Conservation (phyloP, 2,329 filamentous ascomycete genomes). For the Fusarium nodosum region DNA sequence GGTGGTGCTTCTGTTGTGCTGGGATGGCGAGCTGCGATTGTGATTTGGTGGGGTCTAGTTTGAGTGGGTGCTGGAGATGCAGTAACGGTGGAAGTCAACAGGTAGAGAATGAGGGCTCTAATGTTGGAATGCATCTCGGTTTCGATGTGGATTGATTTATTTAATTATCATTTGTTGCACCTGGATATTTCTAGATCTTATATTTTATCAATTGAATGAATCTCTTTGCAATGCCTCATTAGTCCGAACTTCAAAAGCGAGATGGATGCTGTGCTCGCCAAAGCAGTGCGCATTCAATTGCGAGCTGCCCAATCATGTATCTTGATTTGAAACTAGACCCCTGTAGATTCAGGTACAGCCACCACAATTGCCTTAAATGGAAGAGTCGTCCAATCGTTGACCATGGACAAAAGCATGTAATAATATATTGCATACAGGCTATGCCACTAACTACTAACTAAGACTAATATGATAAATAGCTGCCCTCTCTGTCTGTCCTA, state of each 20-base stretch:
- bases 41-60: conserved; percentile 17
- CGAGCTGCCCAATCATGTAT: conserved; percentile 33
- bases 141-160: conserved; percentile 1
- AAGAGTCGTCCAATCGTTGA: background rate
- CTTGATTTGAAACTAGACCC: background rate
- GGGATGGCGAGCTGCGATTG: conserved; percentile 17
- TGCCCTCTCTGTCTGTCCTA: background rate
- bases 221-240: conserved; percentile 22
- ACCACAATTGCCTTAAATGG: conserved; percentile 5
- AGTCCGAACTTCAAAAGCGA: conserved; percentile 24
- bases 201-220: conserved; percentile 5
- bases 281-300: conserved; percentile 33
- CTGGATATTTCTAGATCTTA: conserved; percentile 2
- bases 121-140: conserved; percentile 34
- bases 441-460: background rate
- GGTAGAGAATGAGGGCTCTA: conserved; percentile 31
- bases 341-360: background rate
- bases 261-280: conserved; percentile 20
- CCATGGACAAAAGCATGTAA: background rate
- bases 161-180: no score
- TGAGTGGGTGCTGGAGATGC: conserved; percentile 30
- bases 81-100: conserved; percentile 17
- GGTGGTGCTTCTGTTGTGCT: conserved; percentile 27
- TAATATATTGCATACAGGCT: background rate
- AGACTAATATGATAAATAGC: background rate